These are phyloP conservation scores for Backusella mclennaniae DNA, from an alignment of 192 early-diverging fungal genomes.

Conservation along the genomic window DNA sequence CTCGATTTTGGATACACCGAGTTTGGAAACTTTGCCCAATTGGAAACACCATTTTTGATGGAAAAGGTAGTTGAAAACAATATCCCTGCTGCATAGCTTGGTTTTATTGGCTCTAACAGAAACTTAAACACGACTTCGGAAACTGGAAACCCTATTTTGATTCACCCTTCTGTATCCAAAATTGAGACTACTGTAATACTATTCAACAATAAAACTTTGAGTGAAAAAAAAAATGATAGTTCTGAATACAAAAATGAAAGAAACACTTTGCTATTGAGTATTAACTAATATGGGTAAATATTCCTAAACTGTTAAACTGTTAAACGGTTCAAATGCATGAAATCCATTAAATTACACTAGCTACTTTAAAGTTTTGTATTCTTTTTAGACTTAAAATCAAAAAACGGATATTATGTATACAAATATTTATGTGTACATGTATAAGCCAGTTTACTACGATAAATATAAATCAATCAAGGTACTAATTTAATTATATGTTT, in stretches of 20 bases:
- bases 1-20: no score
- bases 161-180: no score
- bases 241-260: no score
- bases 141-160: no score
- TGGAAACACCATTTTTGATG: no score
- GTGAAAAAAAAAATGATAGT: background rate
- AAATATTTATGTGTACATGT: background rate
- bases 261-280: background rate
- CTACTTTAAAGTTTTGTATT: background rate
- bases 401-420: background rate
- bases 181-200: background rate
- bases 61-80: no score
- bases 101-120: no score
- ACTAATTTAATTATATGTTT: background rate
- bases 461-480: background rate
- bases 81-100: no score
- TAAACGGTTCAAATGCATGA: background rate
- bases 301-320: background rate
- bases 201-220: background rate
- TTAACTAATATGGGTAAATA: background rate
- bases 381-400: background rate
- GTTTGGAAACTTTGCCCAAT: no score
- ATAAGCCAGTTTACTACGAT: background rate
- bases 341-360: background rate
- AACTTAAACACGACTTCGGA: no score